phyloP scores from a whole-genome alignment of 2,329 filamentous ascomycete genomes.

The Colletotrichum aenigma region DNA sequence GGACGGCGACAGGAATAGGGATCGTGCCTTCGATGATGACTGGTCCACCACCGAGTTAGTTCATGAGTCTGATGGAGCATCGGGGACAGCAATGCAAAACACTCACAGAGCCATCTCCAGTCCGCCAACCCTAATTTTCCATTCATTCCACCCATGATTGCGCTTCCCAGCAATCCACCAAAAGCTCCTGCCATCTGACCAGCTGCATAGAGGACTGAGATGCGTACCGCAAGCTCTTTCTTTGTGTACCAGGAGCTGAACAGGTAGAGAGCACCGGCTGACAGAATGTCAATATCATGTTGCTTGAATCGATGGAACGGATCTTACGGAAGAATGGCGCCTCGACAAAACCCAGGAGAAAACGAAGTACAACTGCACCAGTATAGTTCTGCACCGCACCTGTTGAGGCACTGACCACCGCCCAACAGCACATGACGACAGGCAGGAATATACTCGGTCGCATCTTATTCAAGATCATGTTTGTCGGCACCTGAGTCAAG shows the following conservation, averaged over 20 bases:
- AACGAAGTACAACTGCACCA: not conserved
- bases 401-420: not conserved
- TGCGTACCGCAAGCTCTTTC: slow-evolving; percentile 46
- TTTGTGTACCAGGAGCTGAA: slow-evolving; percentile 55
- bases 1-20: slow-evolving; percentile 10
- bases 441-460: not conserved
- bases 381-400: not conserved
- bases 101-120: slow-evolving; percentile 78
- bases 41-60: not conserved
- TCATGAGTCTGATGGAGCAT: not conserved
- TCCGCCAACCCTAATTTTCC: slow-evolving; percentile 43
- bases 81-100: slow-evolving; percentile 48
- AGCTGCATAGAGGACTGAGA: slow-evolving; percentile 48
- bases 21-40: slow-evolving; percentile 3
- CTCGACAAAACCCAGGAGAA: slow-evolving; percentile 2
- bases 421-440: slow-evolving; percentile 2
- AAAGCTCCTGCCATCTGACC: slow-evolving; percentile 26
- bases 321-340: not conserved
- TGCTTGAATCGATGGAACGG: not conserved
- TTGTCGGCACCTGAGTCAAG: not conserved
- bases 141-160: slow-evolving; percentile 29
- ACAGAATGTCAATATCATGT: not conserved
- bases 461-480: slow-evolving; percentile 12
- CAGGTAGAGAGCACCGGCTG: slow-evolving; percentile 50
- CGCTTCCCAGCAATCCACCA: slow-evolving; percentile 28